Percentiles rank a stretch among this genome's conserved stretches.
phyloP scores from a whole-genome alignment of 768 basidiomycete species.

The Lentinula lateritia region DNA sequence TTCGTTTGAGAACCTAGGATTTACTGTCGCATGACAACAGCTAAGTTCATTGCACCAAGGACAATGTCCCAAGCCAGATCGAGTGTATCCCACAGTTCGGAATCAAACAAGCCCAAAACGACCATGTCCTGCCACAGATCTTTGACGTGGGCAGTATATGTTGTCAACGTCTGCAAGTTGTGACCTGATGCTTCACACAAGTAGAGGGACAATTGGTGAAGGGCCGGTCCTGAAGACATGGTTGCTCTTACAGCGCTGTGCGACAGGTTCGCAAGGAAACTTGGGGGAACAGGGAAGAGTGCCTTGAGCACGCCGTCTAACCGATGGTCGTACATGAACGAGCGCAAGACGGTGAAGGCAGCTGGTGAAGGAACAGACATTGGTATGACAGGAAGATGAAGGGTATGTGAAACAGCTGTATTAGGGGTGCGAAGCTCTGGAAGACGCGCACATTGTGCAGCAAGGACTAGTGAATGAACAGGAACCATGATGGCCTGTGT shows the following conservation, averaged over 20 bases:
- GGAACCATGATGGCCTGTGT: constrained; percentile 50
- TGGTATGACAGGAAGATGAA: constrained; percentile 63
- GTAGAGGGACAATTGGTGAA: constrained; percentile 52
- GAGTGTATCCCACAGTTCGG: constrained; percentile 71
- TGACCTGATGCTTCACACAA: constrained; percentile 40
- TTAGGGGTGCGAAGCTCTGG: constrained; percentile 40
- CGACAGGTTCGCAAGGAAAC: constrained; percentile 38
- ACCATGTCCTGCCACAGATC: constrained; percentile 80
- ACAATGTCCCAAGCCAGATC: constrained; percentile 80
- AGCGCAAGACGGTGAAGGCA: constrained; percentile 59
- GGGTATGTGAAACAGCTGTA: constrained; percentile 17
- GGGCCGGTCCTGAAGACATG: constrained; percentile 41
- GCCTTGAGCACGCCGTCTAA: constrained; percentile 51
- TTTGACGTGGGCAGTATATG: constrained; percentile 63
- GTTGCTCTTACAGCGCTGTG: constrained; percentile 36
- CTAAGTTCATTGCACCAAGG: constrained; percentile 41
- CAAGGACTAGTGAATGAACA: constrained; percentile 57
- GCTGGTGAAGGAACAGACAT: constrained; percentile 66
- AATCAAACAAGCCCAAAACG: constrained; percentile 66
- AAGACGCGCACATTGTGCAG: constrained; percentile 53
- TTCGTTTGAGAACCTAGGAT: neutral
- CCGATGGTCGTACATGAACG: constrained; percentile 66
- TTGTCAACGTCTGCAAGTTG: constrained; percentile 40
- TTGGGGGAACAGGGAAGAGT: constrained; percentile 54
- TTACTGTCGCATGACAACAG: neutral